Evolutionary conservation across 179 eudicot species (phyloP), one percentile per base, ranked within the genome.

Genomic region (Spergularia azorica): DNA sequence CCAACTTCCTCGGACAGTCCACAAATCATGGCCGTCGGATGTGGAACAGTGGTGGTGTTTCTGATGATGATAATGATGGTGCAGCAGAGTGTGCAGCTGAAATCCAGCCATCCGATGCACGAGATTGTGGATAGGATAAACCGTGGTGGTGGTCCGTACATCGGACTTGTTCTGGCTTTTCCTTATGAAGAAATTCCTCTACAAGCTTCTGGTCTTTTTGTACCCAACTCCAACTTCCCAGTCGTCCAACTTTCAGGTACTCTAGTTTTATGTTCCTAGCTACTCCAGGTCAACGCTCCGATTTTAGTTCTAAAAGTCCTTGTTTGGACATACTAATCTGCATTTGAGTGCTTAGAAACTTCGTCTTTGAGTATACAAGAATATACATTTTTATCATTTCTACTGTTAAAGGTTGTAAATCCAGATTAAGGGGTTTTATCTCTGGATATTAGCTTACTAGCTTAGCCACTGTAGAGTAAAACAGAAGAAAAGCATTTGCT

Each of bases 101-200:
- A 81, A 66, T 52, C 77, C 12, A 83, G 26, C 20, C 92, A 88
- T 63, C 89, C 88, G 15, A 54, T 76, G 59, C 86, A 82, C 63
- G 68, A 72, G 10, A 74, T 63, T 52, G 88, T 83, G 43, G 90
- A 88, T 36, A 73, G 52, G 50, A 71, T 88, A 26, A 85, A 85
- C 79, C 63, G 14, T 2, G 61, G 60, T 9, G 82, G 86, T 55
- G 88, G 85, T 50, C 80, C 84, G 46, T 89, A 85, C 71, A 77
- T 89, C 62, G 92, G 88, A 0, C 80, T 89, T 13, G 80, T 88
- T 7, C 79, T 87, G 77, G 87, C 89, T 54, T 85, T 68, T 41
- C 84, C 88, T 58, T 61, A 72, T 21, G 90, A 87, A 79, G 87
- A 85, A 77, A 8, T 18, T 15, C 90, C 82, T 3, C 87, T 88